These are phyloP conservation scores for Themeda triandra DNA, from an alignment of 176 grass and related monocot genomes.

Conservation along the genomic window DNA sequence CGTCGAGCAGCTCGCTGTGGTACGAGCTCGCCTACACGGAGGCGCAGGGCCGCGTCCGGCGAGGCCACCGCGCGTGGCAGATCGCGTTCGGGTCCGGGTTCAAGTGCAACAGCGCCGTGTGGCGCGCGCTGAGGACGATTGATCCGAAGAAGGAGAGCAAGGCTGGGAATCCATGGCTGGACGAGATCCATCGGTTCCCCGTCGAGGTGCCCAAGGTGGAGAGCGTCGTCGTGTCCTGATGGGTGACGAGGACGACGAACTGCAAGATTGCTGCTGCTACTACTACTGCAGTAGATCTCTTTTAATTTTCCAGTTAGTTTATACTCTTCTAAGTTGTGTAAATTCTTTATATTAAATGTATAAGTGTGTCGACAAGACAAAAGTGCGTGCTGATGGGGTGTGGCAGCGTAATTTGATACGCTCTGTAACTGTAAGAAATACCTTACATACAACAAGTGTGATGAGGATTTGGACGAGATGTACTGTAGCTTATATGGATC, in stretches of 20 bases:
- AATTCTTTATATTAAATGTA: too few species aligned
- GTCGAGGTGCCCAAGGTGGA: constrained; percentile 81
- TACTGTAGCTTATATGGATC: too few species aligned
- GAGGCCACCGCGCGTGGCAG: constrained; percentile 40
- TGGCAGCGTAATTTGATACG: too few species aligned
- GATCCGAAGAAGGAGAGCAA: constrained; percentile 38
- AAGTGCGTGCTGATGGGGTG: too few species aligned
- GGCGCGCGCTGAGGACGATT: constrained; percentile 53
- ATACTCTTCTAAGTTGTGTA: too few species aligned
- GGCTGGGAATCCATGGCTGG: constrained; percentile 51
- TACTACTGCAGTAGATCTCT: too few species aligned
- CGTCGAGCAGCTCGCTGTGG: constrained; percentile 56
- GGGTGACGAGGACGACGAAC: background rate
- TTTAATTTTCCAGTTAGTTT: too few species aligned
- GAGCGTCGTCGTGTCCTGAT: constrained; percentile 11
- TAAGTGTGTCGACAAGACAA: too few species aligned
- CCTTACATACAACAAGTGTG: background rate
- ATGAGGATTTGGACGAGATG: background rate
- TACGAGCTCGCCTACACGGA: constrained; percentile 61
- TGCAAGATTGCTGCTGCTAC: too few species aligned
- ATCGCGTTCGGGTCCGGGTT: constrained; percentile 62
- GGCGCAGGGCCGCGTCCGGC: constrained; percentile 41
- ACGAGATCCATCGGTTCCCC: constrained; percentile 61
- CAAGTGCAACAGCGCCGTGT: constrained; percentile 91
- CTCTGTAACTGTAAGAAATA: background rate